These are phyloP conservation scores for Coemansia sp. DNA, from an alignment of 192 early-diverging fungal species.

Conservation along the genomic window DNA sequence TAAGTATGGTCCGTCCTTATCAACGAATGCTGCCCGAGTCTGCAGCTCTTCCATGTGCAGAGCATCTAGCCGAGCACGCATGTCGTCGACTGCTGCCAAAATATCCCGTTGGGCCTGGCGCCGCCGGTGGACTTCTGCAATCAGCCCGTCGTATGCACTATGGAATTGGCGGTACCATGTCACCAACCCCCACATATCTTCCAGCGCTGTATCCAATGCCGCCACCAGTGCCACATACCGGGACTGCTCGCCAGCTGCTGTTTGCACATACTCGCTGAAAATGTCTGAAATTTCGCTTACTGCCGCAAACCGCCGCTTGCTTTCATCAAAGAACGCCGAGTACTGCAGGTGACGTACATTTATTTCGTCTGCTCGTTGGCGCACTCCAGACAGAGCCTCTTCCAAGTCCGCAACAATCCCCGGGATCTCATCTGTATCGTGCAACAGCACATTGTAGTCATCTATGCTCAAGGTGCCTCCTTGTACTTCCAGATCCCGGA, in stretches of 20 bases:
- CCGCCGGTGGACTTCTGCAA: constrained; percentile 46
- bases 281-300: constrained; percentile 20
- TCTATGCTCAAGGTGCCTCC: constrained; percentile 43
- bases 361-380: constrained; percentile 39
- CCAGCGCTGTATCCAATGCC: constrained; percentile 25
- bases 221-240: constrained; percentile 12
- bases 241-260: constrained; percentile 17
- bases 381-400: constrained; percentile 22
- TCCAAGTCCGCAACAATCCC: constrained; percentile 41
- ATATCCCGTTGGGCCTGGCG: constrained; percentile 36
- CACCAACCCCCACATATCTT: constrained; percentile 45
- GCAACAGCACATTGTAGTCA: constrained; percentile 49
- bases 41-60: constrained; percentile 37
- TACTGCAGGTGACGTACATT: constrained; percentile 45
- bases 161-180: constrained; percentile 52
- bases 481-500: constrained; percentile 41
- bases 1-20: constrained; percentile 35
- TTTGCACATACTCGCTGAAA: constrained; percentile 11
- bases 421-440: constrained; percentile 46
- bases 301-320: constrained; percentile 18
- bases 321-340: constrained; percentile 40
- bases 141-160: constrained; percentile 45
- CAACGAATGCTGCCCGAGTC: constrained; percentile 36
- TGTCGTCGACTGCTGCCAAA: constrained; percentile 37
- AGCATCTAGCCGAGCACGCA: constrained; percentile 37